Conservation (phyloP, 148 eudicot genomes). For the Beta vulgaris region DNA sequence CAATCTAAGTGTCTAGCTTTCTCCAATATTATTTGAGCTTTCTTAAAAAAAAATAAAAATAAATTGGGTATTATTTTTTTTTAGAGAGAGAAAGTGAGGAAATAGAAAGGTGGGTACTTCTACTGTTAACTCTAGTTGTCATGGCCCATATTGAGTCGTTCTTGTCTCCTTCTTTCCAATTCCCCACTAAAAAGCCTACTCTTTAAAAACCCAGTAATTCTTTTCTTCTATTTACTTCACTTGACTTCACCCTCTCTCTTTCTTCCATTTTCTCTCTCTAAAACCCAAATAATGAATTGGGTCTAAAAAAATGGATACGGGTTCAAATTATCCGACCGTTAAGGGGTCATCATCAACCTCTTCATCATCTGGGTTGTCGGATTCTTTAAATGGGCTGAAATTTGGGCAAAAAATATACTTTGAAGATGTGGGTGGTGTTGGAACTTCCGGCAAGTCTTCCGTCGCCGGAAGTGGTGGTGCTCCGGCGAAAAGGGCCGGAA, state of each 20-base stretch:
- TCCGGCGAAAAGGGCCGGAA: conserved; percentile 39
- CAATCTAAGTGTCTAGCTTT: not conserved
- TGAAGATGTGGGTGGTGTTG: conserved; percentile 52
- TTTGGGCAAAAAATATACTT: conserved; percentile 86
- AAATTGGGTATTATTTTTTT: too few relatives aligned
- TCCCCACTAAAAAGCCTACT: conserved; percentile 22
- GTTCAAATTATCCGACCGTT: conserved; percentile 36
- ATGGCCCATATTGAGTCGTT: conserved; percentile 51
- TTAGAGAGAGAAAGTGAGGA: too few relatives aligned
- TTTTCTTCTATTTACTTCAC: too few relatives aligned
- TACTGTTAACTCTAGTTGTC: conserved; percentile 36
- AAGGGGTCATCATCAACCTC: conserved; percentile 37
- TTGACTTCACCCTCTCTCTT: not conserved
- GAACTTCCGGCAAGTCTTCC: conserved; percentile 26
- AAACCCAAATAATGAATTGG: not conserved
- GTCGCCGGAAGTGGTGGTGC: not conserved
- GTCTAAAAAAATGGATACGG: conserved; percentile 30
- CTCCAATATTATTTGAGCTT: not conserved
- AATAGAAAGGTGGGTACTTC: too few relatives aligned
- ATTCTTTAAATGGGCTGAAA: conserved; percentile 57
- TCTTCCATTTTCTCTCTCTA: not conserved
- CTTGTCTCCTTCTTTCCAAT: conserved; percentile 37
- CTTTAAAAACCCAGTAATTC: conserved; percentile 8
- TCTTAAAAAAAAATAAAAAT: not conserved
- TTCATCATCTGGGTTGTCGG: conserved; percentile 32